Base-by-base conservation (phyloP, 2,329 filamentous ascomycete genomes). In the Aspergillus sp. region DNA sequence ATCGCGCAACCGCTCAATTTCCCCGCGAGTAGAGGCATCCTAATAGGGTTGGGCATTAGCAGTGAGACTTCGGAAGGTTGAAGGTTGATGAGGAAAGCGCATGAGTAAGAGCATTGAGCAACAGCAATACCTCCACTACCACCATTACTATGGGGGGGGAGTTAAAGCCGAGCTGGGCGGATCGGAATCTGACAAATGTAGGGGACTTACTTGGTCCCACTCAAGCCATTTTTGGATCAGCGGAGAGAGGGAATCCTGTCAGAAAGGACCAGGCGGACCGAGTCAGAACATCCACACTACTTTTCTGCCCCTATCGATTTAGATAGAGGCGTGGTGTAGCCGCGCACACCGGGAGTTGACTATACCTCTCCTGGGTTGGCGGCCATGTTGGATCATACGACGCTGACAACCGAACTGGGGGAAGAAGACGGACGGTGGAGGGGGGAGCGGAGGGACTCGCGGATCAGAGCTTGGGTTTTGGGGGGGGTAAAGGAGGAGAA, bases 221-320 rank as follows among this genome's bases (percentile, higher is more conserved):
- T 80, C 76, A n/a, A 88, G 78, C 85, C 85, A 88, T 73, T 80
- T 80, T 64, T 81, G 67, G 57, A 83, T 81, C 59, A 86, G 73
- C 15, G 66, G 68, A 48, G 70, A 70, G 41, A 78, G 65, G 5
- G 74, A 66, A 62, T 71, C 68, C 76, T 79, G 62, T 30, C 44
- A 15, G 23, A 56, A 44, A 62, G 59, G 32, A 44, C 54, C 30
- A 47, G 32, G 50, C 59, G 36, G 41, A 54, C 57, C 44, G 44
- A 57, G 25, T 50, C 51, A 8, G 61, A 66, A 42, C 25, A 19
- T 30, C 25, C 47, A 17, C 25, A 17, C 25, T n/a, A 50, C 27
- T 36, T 36, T 36, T 36, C 32, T 36, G 32, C 32, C 32, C 32
- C 32, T 36, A 36, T 36, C 32, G 32, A 36, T n/a, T 17, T 17